These are phyloP conservation scores for Stephania cephalantha DNA, from an alignment of 164 flowering plant genomes.

Conservation along the genomic window DNA sequence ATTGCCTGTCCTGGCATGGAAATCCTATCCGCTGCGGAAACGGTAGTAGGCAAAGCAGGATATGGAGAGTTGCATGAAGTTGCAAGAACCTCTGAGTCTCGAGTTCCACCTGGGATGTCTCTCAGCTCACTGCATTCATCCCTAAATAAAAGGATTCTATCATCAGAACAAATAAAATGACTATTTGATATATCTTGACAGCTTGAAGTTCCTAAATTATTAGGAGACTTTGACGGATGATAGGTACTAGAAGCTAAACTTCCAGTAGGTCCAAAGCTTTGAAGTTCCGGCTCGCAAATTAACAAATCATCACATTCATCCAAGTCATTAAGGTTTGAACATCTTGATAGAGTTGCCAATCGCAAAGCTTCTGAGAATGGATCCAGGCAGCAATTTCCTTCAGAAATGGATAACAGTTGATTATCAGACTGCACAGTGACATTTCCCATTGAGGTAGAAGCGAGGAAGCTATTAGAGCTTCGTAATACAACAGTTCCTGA, in stretches of 20 bases:
- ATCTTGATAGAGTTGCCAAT: conserved; percentile 20
- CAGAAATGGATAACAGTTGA: conserved; percentile 28
- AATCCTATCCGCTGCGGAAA: conserved; percentile 22
- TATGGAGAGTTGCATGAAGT: conserved; percentile 29
- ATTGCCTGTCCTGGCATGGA: conserved; percentile 25
- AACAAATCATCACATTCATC: conserved; percentile 25
- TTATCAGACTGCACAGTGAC: conserved; percentile 23
- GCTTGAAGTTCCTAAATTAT: conserved; percentile 24
- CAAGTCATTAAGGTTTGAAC: conserved; percentile 20
- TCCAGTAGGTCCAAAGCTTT: conserved; percentile 22
- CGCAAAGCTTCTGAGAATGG: conserved; percentile 32
- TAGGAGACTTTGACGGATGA: conserved; percentile 26
- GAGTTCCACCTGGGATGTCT: conserved; percentile 20
- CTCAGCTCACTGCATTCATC: conserved; percentile 22
- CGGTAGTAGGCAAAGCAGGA: conserved; percentile 27
- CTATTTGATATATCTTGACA: conserved; percentile 25
- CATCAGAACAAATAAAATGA: conserved; percentile 20
- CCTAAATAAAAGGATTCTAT: conserved; percentile 17
- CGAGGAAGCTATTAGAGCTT: conserved; percentile 19
- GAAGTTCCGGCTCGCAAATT: conserved; percentile 24
- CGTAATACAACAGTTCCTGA: conserved; percentile 21
- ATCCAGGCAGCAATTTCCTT: conserved; percentile 29
- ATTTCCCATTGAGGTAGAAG: conserved; percentile 28
- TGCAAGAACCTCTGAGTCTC: conserved; percentile 26
- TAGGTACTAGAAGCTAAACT: conserved; percentile 22